Conservation (phyloP, 257 asterid genomes). For the Fraxinus pennsylvanica region DNA sequence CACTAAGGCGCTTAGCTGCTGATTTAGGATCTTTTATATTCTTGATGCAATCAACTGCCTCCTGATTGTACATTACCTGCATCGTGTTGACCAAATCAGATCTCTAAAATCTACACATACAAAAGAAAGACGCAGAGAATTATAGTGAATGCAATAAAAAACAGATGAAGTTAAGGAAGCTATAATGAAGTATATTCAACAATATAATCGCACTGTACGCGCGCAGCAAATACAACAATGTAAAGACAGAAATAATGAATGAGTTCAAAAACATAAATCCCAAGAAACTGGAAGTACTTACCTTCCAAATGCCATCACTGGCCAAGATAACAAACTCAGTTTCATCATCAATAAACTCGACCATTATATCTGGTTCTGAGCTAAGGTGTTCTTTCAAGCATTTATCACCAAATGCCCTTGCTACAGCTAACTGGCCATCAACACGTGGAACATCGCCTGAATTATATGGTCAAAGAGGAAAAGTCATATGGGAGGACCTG, state of each 20-base stretch:
- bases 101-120: neutral
- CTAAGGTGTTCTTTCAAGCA: conserved; percentile 84
- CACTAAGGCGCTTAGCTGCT: conserved; percentile 72
- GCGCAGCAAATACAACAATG: neutral
- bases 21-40: conserved; percentile 57
- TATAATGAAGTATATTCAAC: neutral
- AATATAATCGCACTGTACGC: neutral
- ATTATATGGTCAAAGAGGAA: neutral
- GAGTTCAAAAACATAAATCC: neutral
- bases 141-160: neutral
- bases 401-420: conserved; percentile 98
- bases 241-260: neutral
- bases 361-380: conserved; percentile 72
- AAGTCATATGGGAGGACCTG: neutral
- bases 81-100: neutral
- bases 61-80: conserved; percentile 88
- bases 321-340: conserved; percentile 79
- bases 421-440: conserved; percentile 91
- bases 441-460: conserved; percentile 93
- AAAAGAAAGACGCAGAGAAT: neutral
- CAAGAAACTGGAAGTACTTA: conserved; percentile 26
- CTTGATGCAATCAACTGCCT: conserved; percentile 79
- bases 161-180: neutral
- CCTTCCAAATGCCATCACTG: conserved; percentile 98
- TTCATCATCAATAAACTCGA: conserved; percentile 61